These are phyloP conservation scores for Dipteronia dyeriana DNA, from an alignment of 345 rosid genomes.

Conservation along the genomic window DNA sequence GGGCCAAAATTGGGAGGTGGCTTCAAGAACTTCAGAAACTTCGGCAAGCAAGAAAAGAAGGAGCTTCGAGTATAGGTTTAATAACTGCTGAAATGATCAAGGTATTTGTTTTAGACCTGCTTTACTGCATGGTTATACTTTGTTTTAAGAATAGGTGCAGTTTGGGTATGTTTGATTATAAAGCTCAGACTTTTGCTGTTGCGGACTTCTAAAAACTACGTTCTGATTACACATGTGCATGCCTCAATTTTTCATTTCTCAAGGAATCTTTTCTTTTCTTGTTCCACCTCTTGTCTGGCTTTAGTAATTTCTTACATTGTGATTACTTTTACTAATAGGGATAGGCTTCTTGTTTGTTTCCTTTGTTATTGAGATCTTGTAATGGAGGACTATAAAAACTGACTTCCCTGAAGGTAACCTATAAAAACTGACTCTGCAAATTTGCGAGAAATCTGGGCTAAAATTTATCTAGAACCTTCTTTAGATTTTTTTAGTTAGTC, in stretches of 20 bases:
- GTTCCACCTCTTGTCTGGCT: not conserved
- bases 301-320: not conserved
- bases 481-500: not conserved
- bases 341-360: not conserved
- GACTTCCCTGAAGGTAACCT: not conserved
- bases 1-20: slow-evolving; percentile 79
- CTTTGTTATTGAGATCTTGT: not conserved
- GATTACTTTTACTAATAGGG: slow-evolving; percentile 5
- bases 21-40: slow-evolving; percentile 81
- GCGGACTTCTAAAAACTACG: not conserved
- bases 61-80: slow-evolving; percentile 67
- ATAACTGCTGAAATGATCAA: slow-evolving; percentile 71
- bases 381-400: not conserved
- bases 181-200: not conserved
- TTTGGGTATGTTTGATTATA: slow-evolving; percentile 4
- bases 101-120: slow-evolving; percentile 37
- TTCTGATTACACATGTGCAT: not conserved
- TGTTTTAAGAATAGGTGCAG: not conserved
- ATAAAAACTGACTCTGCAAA: not conserved
- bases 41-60: slow-evolving; percentile 81
- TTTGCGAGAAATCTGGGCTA: not conserved
- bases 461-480: not conserved
- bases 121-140: not conserved
- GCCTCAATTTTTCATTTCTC: not conserved
- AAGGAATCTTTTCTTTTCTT: not conserved